These are phyloP conservation scores for Microbotryomycetes sp. DNA, from an alignment of 1,284 basidiomycete genomes.

Conservation along the genomic window DNA sequence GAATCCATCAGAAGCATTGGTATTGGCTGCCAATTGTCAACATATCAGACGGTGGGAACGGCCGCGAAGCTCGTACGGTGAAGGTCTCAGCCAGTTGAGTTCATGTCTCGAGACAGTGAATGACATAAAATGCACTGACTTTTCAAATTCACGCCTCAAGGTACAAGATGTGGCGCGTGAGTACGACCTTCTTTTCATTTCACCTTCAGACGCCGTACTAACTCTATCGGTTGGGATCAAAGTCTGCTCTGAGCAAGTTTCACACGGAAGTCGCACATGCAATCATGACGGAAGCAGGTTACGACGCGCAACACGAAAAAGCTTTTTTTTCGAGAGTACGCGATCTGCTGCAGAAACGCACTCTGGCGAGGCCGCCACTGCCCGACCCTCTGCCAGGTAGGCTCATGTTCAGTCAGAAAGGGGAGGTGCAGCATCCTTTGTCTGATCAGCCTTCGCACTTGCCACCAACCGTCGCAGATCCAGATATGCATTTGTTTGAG, in stretches of 20 bases:
- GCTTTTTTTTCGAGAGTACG: constrained; percentile 9
- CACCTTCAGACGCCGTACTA: not conserved
- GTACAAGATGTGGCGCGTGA: constrained; percentile 28
- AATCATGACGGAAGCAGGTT: constrained; percentile 9
- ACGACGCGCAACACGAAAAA: not conserved
- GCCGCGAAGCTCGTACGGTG: not conserved
- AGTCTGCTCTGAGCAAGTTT: constrained; percentile 14
- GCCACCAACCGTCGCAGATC: not conserved
- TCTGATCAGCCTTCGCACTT: not conserved
- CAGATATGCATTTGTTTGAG: constrained; percentile 26
- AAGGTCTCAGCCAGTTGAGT: not conserved
- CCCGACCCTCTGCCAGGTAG: constrained; percentile 15
- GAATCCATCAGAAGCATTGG: too few relatives aligned
- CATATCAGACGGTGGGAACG: constrained; percentile 20
- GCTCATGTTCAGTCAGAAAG: not conserved
- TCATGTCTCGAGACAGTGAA: constrained; percentile 4
- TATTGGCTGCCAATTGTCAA: constrained; percentile 15
- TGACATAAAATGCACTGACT: constrained; percentile 4
- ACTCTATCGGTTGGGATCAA: not conserved
- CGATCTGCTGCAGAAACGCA: constrained; percentile 19
- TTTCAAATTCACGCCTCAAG: too few relatives aligned
- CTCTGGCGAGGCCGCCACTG: constrained; percentile 15
- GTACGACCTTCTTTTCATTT: not conserved
- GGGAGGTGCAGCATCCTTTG: not conserved
- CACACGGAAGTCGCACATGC: constrained; percentile 11